phyloP scores from a whole-genome alignment of 2,329 filamentous ascomycete species.

The Paecilomyces variotii region DNA sequence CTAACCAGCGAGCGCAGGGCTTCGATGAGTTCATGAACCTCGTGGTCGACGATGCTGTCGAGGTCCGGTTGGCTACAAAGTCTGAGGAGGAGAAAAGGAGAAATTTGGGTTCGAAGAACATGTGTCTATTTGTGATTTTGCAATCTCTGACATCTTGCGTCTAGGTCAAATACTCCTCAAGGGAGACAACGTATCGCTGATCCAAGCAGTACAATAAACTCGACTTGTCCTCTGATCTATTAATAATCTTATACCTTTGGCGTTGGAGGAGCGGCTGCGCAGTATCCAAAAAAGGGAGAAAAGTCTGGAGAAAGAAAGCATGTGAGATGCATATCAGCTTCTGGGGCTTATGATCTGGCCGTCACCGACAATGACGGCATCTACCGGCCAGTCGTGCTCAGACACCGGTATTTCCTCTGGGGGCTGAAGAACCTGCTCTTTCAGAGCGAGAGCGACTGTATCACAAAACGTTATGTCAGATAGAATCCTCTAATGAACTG shows the following conservation, averaged over 20 bases:
- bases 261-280: constrained; percentile 12
- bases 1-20: constrained; percentile 49
- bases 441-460: constrained; percentile 69
- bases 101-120: constrained; percentile 55
- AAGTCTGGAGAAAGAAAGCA: constrained; percentile 11
- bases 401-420: constrained; percentile 64
- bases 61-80: constrained; percentile 80
- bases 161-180: constrained; percentile 78
- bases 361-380: constrained; percentile 67
- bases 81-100: constrained; percentile 70
- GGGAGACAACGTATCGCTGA: constrained; percentile 79
- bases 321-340: constrained; percentile 12
- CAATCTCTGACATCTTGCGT: constrained; percentile 5
- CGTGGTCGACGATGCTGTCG: constrained; percentile 88
- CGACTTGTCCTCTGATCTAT: not conserved
- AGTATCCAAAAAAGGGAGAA: constrained; percentile 12
- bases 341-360: constrained; percentile 46
- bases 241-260: constrained; percentile 2
- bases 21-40: constrained; percentile 99
- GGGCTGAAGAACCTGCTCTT: constrained; percentile 69
- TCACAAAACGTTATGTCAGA: constrained; percentile 20
- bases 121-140: not conserved
- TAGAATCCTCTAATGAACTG: constrained; percentile 6
- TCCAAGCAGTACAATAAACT: constrained; percentile 48
- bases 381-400: constrained; percentile 68